Conservation (phyloP, 2,329 filamentous ascomycete species). For the Aspergillus intermedius region DNA sequence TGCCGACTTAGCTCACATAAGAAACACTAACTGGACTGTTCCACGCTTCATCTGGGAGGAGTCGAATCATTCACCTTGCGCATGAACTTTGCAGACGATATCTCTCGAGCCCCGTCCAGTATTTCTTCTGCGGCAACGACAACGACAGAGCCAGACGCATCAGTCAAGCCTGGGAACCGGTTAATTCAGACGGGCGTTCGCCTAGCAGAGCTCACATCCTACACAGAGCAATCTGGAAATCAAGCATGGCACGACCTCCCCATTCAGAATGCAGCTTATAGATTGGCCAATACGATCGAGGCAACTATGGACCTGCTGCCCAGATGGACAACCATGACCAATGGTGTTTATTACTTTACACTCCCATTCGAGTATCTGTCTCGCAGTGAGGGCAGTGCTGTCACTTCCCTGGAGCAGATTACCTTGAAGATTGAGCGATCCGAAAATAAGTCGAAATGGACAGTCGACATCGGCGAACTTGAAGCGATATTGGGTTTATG, state of each 20-base stretch:
- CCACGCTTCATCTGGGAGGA: constrained; percentile 22
- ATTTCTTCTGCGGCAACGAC: constrained; percentile 1
- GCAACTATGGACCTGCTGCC: constrained; percentile 23
- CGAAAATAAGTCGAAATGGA: constrained; percentile 21
- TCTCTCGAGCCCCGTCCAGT: constrained; percentile 4
- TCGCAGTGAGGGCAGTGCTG: neutral
- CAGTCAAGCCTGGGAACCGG: constrained; percentile 1
- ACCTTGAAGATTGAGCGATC: constrained; percentile 11
- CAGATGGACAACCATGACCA: constrained; percentile 12
- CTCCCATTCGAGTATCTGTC: constrained; percentile 14
- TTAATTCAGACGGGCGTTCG: constrained; percentile 17
- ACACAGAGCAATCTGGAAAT: constrained; percentile 1
- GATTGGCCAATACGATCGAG: constrained; percentile 19
- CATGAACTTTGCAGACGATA: constrained; percentile 1
- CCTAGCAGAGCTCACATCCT: constrained; percentile 18
- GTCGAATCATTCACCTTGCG: constrained; percentile 18
- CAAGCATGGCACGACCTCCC: constrained; percentile 23
- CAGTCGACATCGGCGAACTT: constrained; percentile 16
- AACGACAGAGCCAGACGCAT: fast-evolving
- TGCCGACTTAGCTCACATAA: constrained; percentile 16
- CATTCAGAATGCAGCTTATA: constrained; percentile 16
- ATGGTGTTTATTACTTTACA: constrained; percentile 10
- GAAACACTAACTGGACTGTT: constrained; percentile 28
- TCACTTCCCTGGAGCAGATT: constrained; percentile 8
- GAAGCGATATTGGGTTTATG: constrained; percentile 30